These are phyloP conservation scores for Elaphomyces granulatus DNA, from an alignment of 495 filamentous ascomycete species.

Conservation along the genomic window DNA sequence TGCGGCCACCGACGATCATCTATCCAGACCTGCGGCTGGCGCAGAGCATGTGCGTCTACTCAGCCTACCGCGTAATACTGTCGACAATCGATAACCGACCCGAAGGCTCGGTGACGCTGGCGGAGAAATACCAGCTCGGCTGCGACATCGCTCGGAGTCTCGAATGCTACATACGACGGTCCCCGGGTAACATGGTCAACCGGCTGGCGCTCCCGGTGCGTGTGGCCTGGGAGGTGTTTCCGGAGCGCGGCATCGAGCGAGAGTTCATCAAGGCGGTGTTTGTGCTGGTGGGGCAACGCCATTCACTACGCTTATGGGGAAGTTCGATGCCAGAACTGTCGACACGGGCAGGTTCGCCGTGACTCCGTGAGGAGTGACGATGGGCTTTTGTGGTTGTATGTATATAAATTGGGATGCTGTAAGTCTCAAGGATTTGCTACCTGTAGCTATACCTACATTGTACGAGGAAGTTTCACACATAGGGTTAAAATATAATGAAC, in stretches of 20 bases:
- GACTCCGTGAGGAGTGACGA: too few species aligned
- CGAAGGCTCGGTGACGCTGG: conserved; percentile 18
- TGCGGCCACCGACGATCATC: conserved; percentile 21
- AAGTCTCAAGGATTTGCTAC: too few species aligned
- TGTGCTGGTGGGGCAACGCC: conserved; percentile 26
- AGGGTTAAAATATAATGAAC: too few species aligned
- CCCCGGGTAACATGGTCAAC: conserved; percentile 34
- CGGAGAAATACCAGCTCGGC: conserved; percentile 26
- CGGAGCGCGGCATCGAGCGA: conserved; percentile 24
- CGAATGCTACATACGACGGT: conserved; percentile 27
- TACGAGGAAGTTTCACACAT: too few species aligned
- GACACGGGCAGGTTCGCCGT: conserved; percentile 14
- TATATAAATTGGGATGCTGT: too few species aligned
- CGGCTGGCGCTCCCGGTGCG: conserved; percentile 30
- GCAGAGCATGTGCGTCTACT: conserved; percentile 33
- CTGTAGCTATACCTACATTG: too few species aligned
- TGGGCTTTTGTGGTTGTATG: too few species aligned
- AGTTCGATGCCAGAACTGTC: conserved; percentile 29
- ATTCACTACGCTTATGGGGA: conserved; percentile 29
- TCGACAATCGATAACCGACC: conserved; percentile 26
- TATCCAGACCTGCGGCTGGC: conserved; percentile 30
- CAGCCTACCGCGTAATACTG: conserved; percentile 21
- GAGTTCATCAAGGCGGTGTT: conserved; percentile 26
- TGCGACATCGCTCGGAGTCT: conserved; percentile 30
- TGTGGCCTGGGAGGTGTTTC: conserved; percentile 32